Conservation (phyloP, 1,284 basidiomycete species). For the Ganoderma resinaceum region DNA sequence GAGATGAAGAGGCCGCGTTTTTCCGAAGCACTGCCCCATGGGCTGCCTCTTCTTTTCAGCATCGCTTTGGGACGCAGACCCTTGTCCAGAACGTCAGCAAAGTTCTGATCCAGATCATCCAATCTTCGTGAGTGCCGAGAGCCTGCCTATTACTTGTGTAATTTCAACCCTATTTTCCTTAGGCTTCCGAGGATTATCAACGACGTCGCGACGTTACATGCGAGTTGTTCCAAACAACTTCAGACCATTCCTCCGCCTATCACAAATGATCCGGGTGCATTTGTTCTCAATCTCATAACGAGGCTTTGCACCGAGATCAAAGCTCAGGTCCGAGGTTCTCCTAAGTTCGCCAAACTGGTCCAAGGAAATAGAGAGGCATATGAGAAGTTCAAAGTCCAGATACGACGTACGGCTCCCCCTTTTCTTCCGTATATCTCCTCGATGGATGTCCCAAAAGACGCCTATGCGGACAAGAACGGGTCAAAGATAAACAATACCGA, state of each 20-base stretch:
- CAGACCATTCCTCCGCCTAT: not conserved
- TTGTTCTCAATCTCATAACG: conserved; percentile 53
- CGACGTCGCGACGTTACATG: not conserved
- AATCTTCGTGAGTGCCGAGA: not conserved
- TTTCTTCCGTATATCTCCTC: not conserved
- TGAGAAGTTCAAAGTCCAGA: not conserved
- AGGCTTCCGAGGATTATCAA: not conserved
- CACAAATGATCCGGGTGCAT: conserved; percentile 37
- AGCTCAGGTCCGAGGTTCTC: conserved; percentile 45
- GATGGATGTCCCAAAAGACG: not conserved
- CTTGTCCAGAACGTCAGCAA: conserved; percentile 59
- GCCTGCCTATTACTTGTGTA: not conserved
- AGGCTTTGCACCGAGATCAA: conserved; percentile 50
- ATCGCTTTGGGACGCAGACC: conserved; percentile 57
- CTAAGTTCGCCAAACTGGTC: conserved; percentile 43
- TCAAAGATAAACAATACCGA: not conserved
- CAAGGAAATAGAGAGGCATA: conserved; percentile 46
- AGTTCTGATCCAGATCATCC: conserved; percentile 48
- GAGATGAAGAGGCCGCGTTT: conserved; percentile 27
- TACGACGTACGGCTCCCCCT: not conserved
- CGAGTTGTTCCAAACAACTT: not conserved
- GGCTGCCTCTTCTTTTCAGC: conserved; percentile 37
- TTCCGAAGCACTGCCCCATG: not conserved
- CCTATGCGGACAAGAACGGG: not conserved
- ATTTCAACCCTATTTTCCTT: not conserved